Percentiles rank a stretch among this genome's conserved stretches.
Evolutionary conservation across 2,329 filamentous ascomycete species (phyloP).

Genomic region (Trichocomaceae sp.): DNA sequence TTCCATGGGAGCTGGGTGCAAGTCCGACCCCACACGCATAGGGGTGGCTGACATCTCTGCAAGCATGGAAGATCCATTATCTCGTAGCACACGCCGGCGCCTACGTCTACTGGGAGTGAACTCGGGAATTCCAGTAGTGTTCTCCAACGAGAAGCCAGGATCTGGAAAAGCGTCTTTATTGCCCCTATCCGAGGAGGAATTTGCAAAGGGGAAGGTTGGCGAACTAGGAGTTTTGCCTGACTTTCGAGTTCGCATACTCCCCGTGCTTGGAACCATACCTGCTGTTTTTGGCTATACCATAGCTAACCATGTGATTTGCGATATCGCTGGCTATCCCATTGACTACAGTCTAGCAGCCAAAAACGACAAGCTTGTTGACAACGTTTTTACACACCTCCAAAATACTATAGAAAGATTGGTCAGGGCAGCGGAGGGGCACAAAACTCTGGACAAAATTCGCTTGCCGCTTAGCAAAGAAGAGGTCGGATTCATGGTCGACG

Average conservation of each 20-base stretch:
- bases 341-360: slow-evolving; percentile 76
- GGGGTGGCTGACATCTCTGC: slow-evolving; percentile 85
- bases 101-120: slow-evolving; percentile 71
- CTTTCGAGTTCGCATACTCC: slow-evolving; percentile 89
- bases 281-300: slow-evolving; percentile 88
- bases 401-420: slow-evolving; percentile 71
- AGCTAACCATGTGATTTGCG: slow-evolving; percentile 87
- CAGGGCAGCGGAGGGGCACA: slow-evolving; percentile 41
- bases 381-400: slow-evolving; percentile 68
- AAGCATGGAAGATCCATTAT: slow-evolving; percentile 83
- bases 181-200: slow-evolving; percentile 81
- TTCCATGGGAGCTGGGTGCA: slow-evolving; percentile 94
- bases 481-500: slow-evolving; percentile 81
- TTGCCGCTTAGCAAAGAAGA: slow-evolving; percentile 72
- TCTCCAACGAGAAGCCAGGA: slow-evolving; percentile 81
- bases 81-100: slow-evolving; percentile 71
- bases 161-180: slow-evolving; percentile 87
- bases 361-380: slow-evolving; percentile 88
- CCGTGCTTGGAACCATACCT: slow-evolving; percentile 93
- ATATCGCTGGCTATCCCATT: slow-evolving; percentile 69
- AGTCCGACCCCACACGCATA: slow-evolving; percentile 76
- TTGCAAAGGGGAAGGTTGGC: slow-evolving; percentile 73
- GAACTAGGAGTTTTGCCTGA: slow-evolving; percentile 85
- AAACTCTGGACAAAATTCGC: slow-evolving; percentile 63
- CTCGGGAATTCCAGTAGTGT: slow-evolving; percentile 83